Percentiles rank a stretch among this genome's conserved stretches.
Evolutionary conservation across 495 filamentous ascomycete genomes (phyloP).

Genomic region (Xylaria telfairii): DNA sequence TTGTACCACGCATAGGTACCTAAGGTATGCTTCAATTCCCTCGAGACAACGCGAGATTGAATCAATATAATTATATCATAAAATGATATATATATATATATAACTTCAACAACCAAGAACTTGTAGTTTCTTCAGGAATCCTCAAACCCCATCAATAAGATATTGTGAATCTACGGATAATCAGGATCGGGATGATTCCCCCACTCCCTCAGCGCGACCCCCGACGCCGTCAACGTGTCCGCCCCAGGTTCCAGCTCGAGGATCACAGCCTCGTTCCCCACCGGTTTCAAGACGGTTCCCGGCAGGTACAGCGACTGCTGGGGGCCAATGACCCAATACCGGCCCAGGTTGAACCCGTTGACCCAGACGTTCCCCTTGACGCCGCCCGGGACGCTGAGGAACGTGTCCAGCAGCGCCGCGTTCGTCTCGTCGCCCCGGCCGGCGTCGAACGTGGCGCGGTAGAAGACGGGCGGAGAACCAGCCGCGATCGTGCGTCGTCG

Average conservation of each 20-base stretch:
- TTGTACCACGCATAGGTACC: background rate
- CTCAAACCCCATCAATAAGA: background rate
- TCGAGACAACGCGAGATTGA: background rate
- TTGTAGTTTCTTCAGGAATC: background rate
- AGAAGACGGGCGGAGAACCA: conserved; percentile 47
- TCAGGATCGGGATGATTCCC: conserved; percentile 54
- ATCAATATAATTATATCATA: background rate
- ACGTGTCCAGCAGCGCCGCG: conserved; percentile 46
- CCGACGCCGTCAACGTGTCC: conserved; percentile 38
- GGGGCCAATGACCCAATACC: conserved; percentile 55
- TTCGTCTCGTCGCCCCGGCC: conserved; percentile 15
- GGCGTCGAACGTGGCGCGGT: conserved; percentile 44
- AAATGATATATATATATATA: background rate
- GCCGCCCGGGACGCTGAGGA: conserved; percentile 47
- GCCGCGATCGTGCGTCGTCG: conserved; percentile 5
- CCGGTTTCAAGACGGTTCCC: conserved; percentile 37
- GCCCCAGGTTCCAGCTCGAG: conserved; percentile 51
- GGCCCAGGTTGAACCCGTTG: conserved; percentile 53
- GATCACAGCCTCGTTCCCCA: conserved; percentile 47
- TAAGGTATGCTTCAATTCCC: background rate
- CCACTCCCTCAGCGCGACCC: conserved; percentile 45
- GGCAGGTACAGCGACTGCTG: conserved; percentile 57
- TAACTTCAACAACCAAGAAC: background rate
- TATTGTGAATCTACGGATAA: conserved; percentile 20
- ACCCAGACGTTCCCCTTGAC: conserved; percentile 56